These are phyloP conservation scores for Dactylonectria macrodidyma DNA, from an alignment of 2,329 filamentous ascomycete species.

Conservation along the genomic window DNA sequence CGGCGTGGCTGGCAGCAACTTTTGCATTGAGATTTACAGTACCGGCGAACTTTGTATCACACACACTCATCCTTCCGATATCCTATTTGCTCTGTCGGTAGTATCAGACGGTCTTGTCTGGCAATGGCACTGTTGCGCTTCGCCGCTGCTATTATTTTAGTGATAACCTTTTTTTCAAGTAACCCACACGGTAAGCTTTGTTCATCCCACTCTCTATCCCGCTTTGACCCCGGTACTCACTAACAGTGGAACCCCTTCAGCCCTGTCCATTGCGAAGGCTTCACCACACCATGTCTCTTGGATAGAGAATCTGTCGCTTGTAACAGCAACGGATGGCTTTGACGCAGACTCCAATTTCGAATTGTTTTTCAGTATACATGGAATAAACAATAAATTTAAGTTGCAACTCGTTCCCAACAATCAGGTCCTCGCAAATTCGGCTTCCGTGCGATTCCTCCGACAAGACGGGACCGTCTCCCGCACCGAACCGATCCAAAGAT, in stretches of 20 bases:
- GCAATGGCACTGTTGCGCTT: neutral
- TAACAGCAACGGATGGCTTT: slow-evolving; percentile 8
- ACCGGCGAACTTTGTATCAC: neutral
- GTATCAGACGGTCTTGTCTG: too few species aligned
- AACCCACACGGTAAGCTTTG: neutral
- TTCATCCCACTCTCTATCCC: neutral
- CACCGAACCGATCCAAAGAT: neutral
- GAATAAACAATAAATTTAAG: slow-evolving; percentile 26
- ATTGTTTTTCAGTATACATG: slow-evolving; percentile 29
- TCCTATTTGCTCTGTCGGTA: too few species aligned
- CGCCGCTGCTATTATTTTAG: neutral
- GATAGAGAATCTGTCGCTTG: slow-evolving; percentile 30
- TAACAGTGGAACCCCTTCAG: neutral
- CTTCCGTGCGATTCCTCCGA: slow-evolving; percentile 30
- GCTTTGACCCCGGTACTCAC: neutral
- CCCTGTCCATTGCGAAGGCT: slow-evolving; percentile 10
- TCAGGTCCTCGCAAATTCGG: slow-evolving; percentile 30
- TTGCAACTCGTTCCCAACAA: slow-evolving; percentile 31
- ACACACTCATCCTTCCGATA: neutral
- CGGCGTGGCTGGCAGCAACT: neutral
- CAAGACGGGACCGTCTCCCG: slow-evolving; percentile 17
- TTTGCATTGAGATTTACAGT: too few species aligned
- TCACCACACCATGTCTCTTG: slow-evolving; percentile 13
- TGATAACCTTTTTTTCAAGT: neutral
- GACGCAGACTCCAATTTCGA: slow-evolving; percentile 29